Conservation (phyloP, 225 moss, liverwort and hornwort genomes). For the Anthoceros angustus region DNA sequence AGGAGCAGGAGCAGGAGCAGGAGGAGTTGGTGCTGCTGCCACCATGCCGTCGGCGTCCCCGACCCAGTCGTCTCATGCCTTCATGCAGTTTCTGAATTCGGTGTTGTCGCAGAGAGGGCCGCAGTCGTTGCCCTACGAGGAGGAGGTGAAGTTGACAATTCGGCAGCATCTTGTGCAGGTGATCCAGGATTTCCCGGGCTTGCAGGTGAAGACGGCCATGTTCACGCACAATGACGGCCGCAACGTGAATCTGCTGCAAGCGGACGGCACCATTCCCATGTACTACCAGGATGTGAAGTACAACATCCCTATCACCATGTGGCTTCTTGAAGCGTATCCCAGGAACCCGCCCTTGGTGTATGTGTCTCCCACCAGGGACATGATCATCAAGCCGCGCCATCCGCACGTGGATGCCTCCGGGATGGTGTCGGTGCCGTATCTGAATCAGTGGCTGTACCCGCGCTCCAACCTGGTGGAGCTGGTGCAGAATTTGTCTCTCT, state of each 20-base stretch:
- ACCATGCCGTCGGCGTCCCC: conserved; percentile 28
- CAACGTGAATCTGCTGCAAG: conserved; percentile 73
- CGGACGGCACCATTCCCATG: conserved; percentile 96
- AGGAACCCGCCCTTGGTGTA: conserved; percentile 67
- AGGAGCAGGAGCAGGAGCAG: background rate
- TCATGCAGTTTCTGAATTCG: conserved; percentile 68
- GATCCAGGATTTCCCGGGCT: conserved; percentile 85
- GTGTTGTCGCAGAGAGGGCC: conserved; percentile 91
- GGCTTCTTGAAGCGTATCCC: conserved; percentile 88
- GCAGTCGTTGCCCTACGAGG: conserved; percentile 86
- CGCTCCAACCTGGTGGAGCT: conserved; percentile 91
- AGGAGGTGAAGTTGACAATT: conserved; percentile 74
- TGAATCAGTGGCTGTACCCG: conserved; percentile 84
- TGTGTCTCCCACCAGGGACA: conserved; percentile 85
- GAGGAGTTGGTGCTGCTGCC: background rate
- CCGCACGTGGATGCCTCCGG: conserved; percentile 82
- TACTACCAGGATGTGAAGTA: conserved; percentile 97
- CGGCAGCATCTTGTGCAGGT: conserved; percentile 77
- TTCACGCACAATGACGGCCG: conserved; percentile 85
- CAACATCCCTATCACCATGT: conserved; percentile 89
- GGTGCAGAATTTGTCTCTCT: conserved; percentile 69
- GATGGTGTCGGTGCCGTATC: conserved; percentile 46
- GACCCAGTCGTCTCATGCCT: conserved; percentile 47
- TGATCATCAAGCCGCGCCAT: conserved; percentile 97
- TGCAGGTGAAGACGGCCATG: conserved; percentile 77